Base-by-base conservation (phyloP, 2,329 filamentous ascomycete genomes). In the Aspergillus sp. region DNA sequence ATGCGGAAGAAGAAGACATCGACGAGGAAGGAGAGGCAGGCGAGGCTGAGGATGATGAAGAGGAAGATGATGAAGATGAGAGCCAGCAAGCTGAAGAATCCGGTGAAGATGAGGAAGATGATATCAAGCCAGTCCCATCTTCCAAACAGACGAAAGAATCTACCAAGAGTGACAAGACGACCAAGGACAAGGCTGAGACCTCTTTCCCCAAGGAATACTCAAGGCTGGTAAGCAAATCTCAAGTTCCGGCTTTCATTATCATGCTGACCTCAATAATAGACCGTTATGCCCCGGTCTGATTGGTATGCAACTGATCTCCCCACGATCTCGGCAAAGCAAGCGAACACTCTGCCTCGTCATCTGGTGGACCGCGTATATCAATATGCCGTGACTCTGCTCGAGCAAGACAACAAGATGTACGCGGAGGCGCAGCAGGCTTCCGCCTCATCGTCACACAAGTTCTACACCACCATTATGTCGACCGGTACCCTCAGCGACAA, bases 401-500 rank as follows among this genome's bases (percentile, higher is more conserved):
- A 95, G 49, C 79, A 84, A 21, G 94, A 99, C 67, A 88, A 88
- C 56, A 80, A 83, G 38, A 78, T 83, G 44, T 99, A 97, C 74
- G 81, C 81, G 50, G 83, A 85, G 21, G 87, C 81, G 38, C 82
- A 90, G 59, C 80, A 90, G 60, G 77, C 88, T 51, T 85, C 89
- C 5, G 85, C 89, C 47, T 91, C 90, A 21, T 94, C 93, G 2
- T 93, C 92, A 38, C 89, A 95, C 73, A 96, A 92, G 71, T 99
- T 99, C 78, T 87, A 97, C 79, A 90, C 92, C 1, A 96, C 91
- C 16, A 97, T 99, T 70, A 97, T 97, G 89, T 80, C 91, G 9
- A 95, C 92, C 1, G 94, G 94, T 78, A 99, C 95, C 9, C 83
- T 97, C 62, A 95, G 91, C 51, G 94, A 99, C 71, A 97, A 97